A percentile compares a stretch with the other conserved stretches of the same genome.
phyloP scores from a whole-genome alignment of 441 rosid genomes.

The Gossypium schwendimanii region DNA sequence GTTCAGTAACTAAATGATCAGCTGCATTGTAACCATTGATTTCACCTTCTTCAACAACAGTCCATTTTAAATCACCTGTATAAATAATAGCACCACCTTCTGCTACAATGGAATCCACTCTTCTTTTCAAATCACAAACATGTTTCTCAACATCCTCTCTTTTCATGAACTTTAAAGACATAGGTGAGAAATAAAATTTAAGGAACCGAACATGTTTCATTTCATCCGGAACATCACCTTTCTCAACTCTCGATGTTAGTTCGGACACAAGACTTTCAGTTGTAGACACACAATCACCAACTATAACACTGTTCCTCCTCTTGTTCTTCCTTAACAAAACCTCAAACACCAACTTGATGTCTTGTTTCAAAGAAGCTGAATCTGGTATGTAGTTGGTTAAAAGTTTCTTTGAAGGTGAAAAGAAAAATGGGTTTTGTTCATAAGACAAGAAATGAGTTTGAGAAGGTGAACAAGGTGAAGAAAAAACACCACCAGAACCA shows the following conservation, averaged over 20 bases:
- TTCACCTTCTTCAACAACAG: constrained; percentile 27
- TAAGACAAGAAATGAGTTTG: constrained; percentile 21
- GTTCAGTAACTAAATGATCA: constrained; percentile 58
- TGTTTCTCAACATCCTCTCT: constrained; percentile 54
- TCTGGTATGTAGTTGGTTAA: constrained; percentile 25
- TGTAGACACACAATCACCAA: constrained; percentile 54
- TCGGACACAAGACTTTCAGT: constrained; percentile 54
- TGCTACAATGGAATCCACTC: constrained; percentile 45
- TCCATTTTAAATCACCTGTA: constrained; percentile 76
- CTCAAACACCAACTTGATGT: constrained; percentile 59
- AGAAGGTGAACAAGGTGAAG: constrained; percentile 74
- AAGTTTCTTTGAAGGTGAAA: constrained; percentile 38
- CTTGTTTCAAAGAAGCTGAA: constrained; percentile 43
- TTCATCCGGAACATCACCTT: constrained; percentile 65
- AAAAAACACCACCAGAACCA: constrained; percentile 50
- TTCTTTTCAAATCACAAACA: constrained; percentile 45
- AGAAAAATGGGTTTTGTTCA: constrained; percentile 44
- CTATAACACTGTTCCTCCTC: constrained; percentile 60
- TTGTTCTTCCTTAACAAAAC: constrained; percentile 50
- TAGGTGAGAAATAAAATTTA: constrained; percentile 59
- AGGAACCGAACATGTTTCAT: constrained; percentile 52
- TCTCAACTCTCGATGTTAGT: constrained; percentile 49
- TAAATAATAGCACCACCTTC: constrained; percentile 55
- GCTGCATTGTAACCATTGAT: constrained; percentile 36
- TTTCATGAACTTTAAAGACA: constrained; percentile 60